Evolutionary conservation across 768 basidiomycete species (phyloP), one percentile per base, ranked within the genome.

Genomic region (Cystofilobasidium bisporidii): DNA sequence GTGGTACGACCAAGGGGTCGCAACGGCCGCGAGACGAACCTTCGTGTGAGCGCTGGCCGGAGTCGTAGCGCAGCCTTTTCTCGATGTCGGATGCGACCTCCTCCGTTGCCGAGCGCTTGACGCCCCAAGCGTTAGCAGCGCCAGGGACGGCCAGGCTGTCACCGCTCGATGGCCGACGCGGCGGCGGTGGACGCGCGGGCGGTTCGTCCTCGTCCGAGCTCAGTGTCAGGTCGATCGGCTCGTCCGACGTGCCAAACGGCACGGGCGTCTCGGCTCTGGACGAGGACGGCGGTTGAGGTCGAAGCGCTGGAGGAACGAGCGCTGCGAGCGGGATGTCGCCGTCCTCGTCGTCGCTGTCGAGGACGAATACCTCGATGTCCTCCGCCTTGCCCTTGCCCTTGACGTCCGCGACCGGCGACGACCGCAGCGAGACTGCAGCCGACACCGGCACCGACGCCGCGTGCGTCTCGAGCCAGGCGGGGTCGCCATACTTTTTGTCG

Each of bases 401-500:
- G 30, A 36, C 45, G 60, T 26, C 38, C 17, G 17, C 50, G 32
- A 48, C 24, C 17, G 61, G 57, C 20, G 68, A 48, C 32, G 66
- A 53, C 32, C 45, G 40, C 32, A 45, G 66, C n/a, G 59, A 65
- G 15, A 30, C 41, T 18, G 61, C 41, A 17, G 33, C 40, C 8
- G 55, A 47, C 30, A 48, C 57, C 15, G 62, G 63, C 22, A 22
- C 36, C 36, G 59, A 45, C 11, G 6, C 22, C 10, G 58, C 26
- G 28, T 59, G 43, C 12, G 57, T 26, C 6, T 33, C 48, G 12
- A 81, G 83, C 91, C 92, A 96, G 36, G 76, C 79, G 1, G 79
- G 72, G 24, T 89, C 91, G 1, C 84, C 91, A 73, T 83, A 87
- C 77, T 87, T 90, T 79, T 87, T 83, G 77, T 98, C 91, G 22